Evolutionary conservation across 2,329 filamentous ascomycete genomes (phyloP).

Genomic region (Chrysosphaeria jannelii): DNA sequence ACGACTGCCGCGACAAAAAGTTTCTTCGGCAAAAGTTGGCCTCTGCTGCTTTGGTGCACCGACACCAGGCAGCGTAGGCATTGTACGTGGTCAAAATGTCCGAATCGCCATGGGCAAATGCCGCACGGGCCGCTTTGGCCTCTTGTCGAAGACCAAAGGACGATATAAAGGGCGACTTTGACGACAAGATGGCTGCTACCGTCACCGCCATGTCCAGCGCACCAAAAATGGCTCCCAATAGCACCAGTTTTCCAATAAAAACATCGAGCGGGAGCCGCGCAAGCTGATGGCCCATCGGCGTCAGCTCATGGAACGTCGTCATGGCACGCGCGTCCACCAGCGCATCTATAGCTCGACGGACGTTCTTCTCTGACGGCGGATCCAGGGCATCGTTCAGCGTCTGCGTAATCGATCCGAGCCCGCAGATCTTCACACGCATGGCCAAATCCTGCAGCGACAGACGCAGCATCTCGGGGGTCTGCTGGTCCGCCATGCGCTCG

Average conservation of each 20-base stretch:
- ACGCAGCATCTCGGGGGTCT: constrained; percentile 87
- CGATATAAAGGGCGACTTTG: constrained; percentile 76
- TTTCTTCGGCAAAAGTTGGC: constrained; percentile 75
- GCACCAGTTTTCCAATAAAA: constrained; percentile 74
- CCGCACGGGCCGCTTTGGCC: constrained; percentile 47
- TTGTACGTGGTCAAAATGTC: constrained; percentile 85
- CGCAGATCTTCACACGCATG: constrained; percentile 91
- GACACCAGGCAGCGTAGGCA: constrained; percentile 71
- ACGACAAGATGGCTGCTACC: constrained; percentile 73
- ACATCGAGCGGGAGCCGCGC: constrained; percentile 78
- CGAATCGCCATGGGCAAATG: constrained; percentile 65
- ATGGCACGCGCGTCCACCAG: constrained; percentile 79
- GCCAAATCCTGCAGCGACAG: constrained; percentile 83
- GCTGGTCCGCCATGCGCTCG: constrained; percentile 70
- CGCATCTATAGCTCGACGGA: constrained; percentile 72
- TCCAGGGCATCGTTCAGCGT: constrained; percentile 72
- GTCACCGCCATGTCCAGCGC: constrained; percentile 81
- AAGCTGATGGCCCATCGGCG: constrained; percentile 58
- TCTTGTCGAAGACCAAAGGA: constrained; percentile 61
- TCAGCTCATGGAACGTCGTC: constrained; percentile 54
- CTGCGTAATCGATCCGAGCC: constrained; percentile 74
- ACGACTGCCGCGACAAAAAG: constrained; percentile 64
- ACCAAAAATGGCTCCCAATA: constrained; percentile 62
- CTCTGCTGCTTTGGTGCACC: constrained; percentile 36
- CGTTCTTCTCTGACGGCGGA: constrained; percentile 71